Evolutionary conservation across 108 stramenopile genomes (phyloP), one percentile per base, ranked within the genome.

Genomic region (Conticribra guillardii): DNA sequence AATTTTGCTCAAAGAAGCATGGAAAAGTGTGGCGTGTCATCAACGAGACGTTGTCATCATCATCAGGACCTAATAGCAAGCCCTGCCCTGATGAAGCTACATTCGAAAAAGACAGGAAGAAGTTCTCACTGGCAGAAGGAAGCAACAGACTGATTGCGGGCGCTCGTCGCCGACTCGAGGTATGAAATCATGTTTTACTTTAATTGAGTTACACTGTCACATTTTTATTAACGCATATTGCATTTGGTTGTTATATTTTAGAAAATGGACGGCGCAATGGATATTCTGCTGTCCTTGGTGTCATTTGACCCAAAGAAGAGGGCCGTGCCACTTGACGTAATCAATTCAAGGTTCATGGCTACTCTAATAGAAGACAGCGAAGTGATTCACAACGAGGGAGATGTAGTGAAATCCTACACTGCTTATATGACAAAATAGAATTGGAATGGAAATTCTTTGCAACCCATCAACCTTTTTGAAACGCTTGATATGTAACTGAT

Each of bases 181-280:
- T 61, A 66, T 34, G 63, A 33, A 21, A 14, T 26, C 11, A 28
- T 56, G 44, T 18, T 41, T 28, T n/a, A 19, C 27, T 44, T 29
- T 45, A 44, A 34, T 72, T 21, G 27, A 14, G 30, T 27, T 2
- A 32, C 47, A 21, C 11, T 31, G 31, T 67, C 48, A 23, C 19
- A 31, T 48, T 60, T 27, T 47, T 47, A 22, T 31, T 27, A n/a
- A 67, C n/a, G n/a, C n/a, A n/a, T n/a, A n/a, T n/a, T n/a, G n/a
- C n/a, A n/a, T n/a, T n/a, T n/a, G n/a, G n/a, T n/a, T n/a, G n/a
- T n/a, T n/a, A n/a, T n/a, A n/a, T n/a, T n/a, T 26, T 4, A 71
- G 69, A 69, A 74, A 58, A 75, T 91, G 76, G 81, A 88, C 46
- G 94, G 94, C 49, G 94, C 89, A 4, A 89, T 93, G 90, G 92